phyloP scores from a whole-genome alignment of 805 yeast genomes.

The Starmera quercuum region DNA sequence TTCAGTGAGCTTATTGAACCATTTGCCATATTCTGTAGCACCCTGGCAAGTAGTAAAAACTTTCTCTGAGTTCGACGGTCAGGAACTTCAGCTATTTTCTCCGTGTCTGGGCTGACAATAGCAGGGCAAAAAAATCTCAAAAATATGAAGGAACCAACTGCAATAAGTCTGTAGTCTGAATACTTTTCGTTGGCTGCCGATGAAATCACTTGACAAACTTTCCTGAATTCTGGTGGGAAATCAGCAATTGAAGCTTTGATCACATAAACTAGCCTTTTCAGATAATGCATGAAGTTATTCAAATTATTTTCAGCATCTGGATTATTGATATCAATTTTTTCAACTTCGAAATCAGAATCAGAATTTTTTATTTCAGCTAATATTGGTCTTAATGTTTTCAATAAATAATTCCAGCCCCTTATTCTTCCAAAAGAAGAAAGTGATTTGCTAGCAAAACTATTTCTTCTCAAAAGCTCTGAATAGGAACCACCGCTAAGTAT shows the following conservation, averaged over 20 bases:
- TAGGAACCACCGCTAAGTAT: constrained; percentile 51
- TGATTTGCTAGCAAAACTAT: constrained; percentile 74
- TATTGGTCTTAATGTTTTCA: constrained; percentile 44
- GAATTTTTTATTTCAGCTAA: constrained; percentile 43
- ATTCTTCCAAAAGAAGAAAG: constrained; percentile 62
- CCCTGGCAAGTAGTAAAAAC: constrained; percentile 72
- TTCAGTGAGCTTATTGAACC: constrained; percentile 61
- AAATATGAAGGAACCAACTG: constrained; percentile 84
- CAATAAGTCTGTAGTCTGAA: constrained; percentile 57
- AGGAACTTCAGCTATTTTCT: constrained; percentile 30
- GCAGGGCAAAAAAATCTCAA: constrained; percentile 82
- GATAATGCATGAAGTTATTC: constrained; percentile 44
- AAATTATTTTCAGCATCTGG: constrained; percentile 33
- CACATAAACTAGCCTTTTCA: constrained; percentile 48
- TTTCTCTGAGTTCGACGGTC: constrained; percentile 47
- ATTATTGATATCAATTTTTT: constrained; percentile 33
- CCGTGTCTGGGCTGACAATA: constrained; percentile 73
- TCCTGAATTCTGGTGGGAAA: constrained; percentile 67
- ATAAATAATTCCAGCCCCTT: constrained; percentile 56
- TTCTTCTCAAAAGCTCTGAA: constrained; percentile 70
- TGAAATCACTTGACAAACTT: constrained; percentile 62
- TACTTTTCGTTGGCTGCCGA: constrained; percentile 50
- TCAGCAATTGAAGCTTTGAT: constrained; percentile 45
- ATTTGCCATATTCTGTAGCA: constrained; percentile 81
- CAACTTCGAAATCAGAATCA: constrained; percentile 57